Base-by-base conservation (phyloP, 208 protist species). In the Willaertia magna region DNA sequence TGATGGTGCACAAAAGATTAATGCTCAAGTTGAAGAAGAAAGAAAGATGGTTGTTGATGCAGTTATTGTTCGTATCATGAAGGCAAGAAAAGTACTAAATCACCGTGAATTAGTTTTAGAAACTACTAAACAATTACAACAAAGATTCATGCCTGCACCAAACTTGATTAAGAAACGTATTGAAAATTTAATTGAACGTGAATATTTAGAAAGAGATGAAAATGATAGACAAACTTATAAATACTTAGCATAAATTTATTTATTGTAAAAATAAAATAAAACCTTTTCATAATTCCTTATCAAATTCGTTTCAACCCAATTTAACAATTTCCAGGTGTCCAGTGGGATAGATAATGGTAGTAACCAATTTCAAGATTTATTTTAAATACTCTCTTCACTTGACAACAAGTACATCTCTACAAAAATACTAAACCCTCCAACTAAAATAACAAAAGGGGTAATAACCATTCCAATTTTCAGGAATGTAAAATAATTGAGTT, bases 21-120 rank as follows among this genome's bases (percentile, higher is more conserved):
- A 89, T 49, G 76, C 90, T 47, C 93, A 93, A 22, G 88, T 94
- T 34, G 92, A 94, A 52, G 93, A 95, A 79, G 93, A 95, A 67
- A 86, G 93, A 75, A 95, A 93, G 85, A 88, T 93, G 87, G 83
- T 89, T 46, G 20, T 95, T 59, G 93, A 96, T 88, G 94, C 94
- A 0, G 90, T 91, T 4, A 93, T 96, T 42, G 94, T 96, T 84
- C 90, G 94, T 86, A 92, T 95, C 44, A 96, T 96, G 94, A 96
- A 96, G 85, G 85, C 92, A 4, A 86, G 92, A 75, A 92, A 89
- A 30, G 34, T 22, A 20, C 30, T 88, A 30, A 34, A 47, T 14
- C 85, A 88, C 34, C 30, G 52, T 46, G 78, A 88, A 3, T 59
- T 88, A 2, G 84, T 88, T 14, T 14, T 75, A 16, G 86, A 88